Conservation (phyloP, 176 grass and related monocot genomes). For the Oryza nivara region DNA sequence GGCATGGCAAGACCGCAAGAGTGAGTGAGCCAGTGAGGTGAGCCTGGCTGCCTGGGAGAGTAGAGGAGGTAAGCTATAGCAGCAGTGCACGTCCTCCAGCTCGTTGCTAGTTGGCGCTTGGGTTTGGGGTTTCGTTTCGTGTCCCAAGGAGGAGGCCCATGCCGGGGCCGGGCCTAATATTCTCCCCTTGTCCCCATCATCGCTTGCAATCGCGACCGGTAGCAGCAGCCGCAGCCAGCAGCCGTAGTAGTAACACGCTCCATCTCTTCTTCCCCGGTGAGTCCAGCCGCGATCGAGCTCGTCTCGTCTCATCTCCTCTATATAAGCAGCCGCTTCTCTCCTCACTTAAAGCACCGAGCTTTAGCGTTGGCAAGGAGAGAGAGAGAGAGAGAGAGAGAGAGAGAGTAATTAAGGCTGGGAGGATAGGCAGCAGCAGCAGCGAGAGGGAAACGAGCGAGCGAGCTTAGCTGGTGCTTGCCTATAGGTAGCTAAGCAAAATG, state of each 20-base stretch:
- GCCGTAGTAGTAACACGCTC: neutral
- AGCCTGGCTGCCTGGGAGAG: no score
- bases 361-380: conserved; percentile 5
- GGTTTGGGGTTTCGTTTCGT: neutral
- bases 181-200: conserved; percentile 36
- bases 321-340: conserved; percentile 50
- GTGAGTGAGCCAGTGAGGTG: neutral
- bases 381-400: neutral
- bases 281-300: neutral
- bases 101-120: conserved; percentile 16
- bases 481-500: neutral
- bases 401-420: conserved; percentile 32
- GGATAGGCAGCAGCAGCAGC: neutral
- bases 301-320: conserved; percentile 30
- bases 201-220: conserved; percentile 39
- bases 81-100: conserved; percentile 5
- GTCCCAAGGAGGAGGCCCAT: neutral
- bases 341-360: conserved; percentile 48
- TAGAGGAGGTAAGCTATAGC: neutral
- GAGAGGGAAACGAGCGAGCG: neutral
- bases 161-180: conserved; percentile 20
- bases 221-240: neutral
- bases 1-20: no score
- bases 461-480: neutral
- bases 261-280: neutral